phyloP scores from a whole-genome alignment of 768 basidiomycete species.

The Termitomyces sp. region DNA sequence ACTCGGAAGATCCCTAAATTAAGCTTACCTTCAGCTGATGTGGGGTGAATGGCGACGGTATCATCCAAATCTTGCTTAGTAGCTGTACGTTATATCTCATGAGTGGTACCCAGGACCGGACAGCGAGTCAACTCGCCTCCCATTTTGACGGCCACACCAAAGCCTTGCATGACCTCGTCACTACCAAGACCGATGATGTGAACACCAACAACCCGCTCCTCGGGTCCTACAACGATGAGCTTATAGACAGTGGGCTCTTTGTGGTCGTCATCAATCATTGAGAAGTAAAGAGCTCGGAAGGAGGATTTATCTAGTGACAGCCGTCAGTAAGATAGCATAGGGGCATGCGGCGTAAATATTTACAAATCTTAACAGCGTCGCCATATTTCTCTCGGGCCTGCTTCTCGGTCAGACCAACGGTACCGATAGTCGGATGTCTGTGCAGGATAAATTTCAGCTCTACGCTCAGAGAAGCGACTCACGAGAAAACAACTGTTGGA shows the following conservation, averaged over 20 bases:
- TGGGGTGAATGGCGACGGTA: conserved; percentile 91
- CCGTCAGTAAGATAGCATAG: background rate
- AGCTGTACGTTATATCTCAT: conserved; percentile 31
- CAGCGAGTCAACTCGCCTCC: conserved; percentile 37
- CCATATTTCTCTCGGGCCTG: conserved; percentile 88
- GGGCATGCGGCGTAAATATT: conserved; percentile 22
- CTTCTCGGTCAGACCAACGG: conserved; percentile 91
- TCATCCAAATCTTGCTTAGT: conserved; percentile 80
- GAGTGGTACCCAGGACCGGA: background rate
- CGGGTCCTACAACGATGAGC: conserved; percentile 77
- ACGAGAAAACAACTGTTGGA: conserved; percentile 96
- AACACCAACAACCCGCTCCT: conserved; percentile 94
- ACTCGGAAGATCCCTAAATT: background rate
- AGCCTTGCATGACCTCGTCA: conserved; percentile 95
- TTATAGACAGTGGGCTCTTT: conserved; percentile 97
- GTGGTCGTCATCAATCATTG: conserved; percentile 84
- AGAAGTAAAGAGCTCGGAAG: conserved; percentile 87
- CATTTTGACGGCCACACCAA: conserved; percentile 98
- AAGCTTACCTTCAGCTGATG: conserved; percentile 68
- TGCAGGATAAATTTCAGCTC: conserved; percentile 2
- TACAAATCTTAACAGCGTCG: conserved; percentile 87
- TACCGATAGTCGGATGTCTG: conserved; percentile 93
- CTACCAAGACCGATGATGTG: conserved; percentile 90
- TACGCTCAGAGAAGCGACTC: conserved; percentile 26
- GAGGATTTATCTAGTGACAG: conserved; percentile 59